Percentiles rank a stretch among this genome's conserved stretches.
phyloP scores from a whole-genome alignment of 139 green algal species.

The Pleodorina starrii region DNA sequence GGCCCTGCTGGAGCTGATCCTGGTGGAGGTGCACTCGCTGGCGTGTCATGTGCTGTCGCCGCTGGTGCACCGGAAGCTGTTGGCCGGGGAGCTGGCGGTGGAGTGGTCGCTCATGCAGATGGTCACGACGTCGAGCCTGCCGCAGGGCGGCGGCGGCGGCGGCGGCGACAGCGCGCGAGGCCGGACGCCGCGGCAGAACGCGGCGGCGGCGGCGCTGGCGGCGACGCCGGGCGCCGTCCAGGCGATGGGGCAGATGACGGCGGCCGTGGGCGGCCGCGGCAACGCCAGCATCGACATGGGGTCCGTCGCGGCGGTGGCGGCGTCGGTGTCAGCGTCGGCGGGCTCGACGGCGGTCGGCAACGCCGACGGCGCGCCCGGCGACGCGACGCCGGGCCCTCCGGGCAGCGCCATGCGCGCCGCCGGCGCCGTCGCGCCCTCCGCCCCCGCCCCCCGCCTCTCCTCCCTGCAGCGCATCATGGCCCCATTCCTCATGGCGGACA shows the following conservation, averaged over 20 bases:
- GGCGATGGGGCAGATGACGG: neutral
- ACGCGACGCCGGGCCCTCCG: neutral
- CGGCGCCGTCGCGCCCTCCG: neutral
- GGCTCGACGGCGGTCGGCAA: neutral
- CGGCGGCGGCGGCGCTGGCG: neutral
- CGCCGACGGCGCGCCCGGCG: neutral
- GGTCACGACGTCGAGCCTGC: slow-evolving; percentile 32
- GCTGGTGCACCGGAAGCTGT: slow-evolving; percentile 39
- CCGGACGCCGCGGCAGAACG: neutral
- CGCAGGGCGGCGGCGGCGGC: neutral
- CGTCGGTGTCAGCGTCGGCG: neutral
- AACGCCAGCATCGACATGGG: slow-evolving; percentile 4
- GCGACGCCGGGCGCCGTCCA: neutral
- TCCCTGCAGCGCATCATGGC: slow-evolving; percentile 46
- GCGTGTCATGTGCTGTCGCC: slow-evolving; percentile 45
- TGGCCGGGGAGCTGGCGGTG: slow-evolving; percentile 42
- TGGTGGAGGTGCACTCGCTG: slow-evolving; percentile 33
- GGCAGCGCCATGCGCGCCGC: neutral
- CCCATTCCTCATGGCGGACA: slow-evolving; percentile 47
- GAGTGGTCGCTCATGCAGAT: slow-evolving; percentile 47
- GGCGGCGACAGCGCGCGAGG: neutral
- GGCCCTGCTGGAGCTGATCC: slow-evolving; percentile 40
- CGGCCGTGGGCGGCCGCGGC: neutral
- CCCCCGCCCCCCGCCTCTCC: slow-evolving; percentile 28
- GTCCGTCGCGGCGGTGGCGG: neutral